Base-by-base conservation (phyloP, 371 early-diverging fungal genomes). In the Apophysomyces trapeziformis region DNA sequence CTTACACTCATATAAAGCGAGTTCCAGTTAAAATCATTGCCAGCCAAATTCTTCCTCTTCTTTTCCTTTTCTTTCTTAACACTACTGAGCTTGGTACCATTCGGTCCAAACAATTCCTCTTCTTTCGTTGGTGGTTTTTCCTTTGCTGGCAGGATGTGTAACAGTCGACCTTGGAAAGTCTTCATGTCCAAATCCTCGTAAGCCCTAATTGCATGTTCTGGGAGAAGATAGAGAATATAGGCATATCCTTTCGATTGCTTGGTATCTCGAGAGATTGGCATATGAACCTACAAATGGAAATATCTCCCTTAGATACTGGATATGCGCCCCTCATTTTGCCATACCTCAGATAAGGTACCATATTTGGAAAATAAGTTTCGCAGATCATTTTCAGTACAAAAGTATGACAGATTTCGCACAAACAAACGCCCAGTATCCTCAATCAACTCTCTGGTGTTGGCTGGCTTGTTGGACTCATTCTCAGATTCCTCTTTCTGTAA, bases 231-330 rank as follows among this genome's bases (percentile, higher is more conserved):
- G 21, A 91, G 76, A 21, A 98, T 80, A 67, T 96, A 98, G 0
- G 96, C 97, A 71, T 89, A 95, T 4, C 99, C 99, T 71, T 95
- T 95, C 66, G 97, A 90, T 68, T 92, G 87, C 70, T 96, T 95
- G 63, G 96, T 95, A 62, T 93, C 92, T 72, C 89, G 92, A 54
- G 90, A 87, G 59, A 99, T 91, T 12, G 99, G 96, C 83, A 98
- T 89, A 78, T 97, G 96, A 36, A 95, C 79, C 85, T 85, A 70
- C 21, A 32, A 26, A 57, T 14, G 38, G 41, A 9, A 6, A 4
- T 18, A 44, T 56, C 43, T 9, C 7, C 16, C 14, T 41, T 3
- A 21, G 11, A 26, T 46, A n/a, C 44, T 2, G 3, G 39, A 8
- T 14, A 3, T 39, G 35, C n/a, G 4, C n/a, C 7, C 38, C 2